Base-by-base conservation (phyloP, 345 rosid genomes). In the Brassica nigra region DNA sequence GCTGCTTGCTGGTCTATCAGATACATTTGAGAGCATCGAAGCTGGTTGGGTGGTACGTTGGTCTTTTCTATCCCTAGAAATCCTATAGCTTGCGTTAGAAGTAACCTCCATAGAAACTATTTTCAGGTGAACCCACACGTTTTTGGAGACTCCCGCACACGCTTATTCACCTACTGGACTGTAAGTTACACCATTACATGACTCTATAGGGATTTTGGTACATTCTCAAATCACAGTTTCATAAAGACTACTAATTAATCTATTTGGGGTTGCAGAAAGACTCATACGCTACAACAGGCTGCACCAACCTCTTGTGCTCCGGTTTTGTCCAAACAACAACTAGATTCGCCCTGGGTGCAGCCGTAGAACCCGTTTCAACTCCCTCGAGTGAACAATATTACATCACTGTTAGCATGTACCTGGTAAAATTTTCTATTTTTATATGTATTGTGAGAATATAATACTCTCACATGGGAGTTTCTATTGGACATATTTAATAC, bases 251-350 rank as follows among this genome's bases (percentile, higher is more conserved):
- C 0, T n/a, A 4, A 31, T 66, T 23, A 23, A 9, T 39, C 18
- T n/a, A 11, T 16, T 44, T 62, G 14, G 34, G 47, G 3, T 33
- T 68, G 20, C 64, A 86, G 86, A 63, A 1, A 3, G 89, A 89
- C 63, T 15, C 11, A n/a, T 81, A 76, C 76, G 15, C 8, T 5
- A 68, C 33, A 44, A 80, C 85, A 39, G 88, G 89, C 0, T 86
- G 88, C 81, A 67, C 85, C 42, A 86, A 85, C 75, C 58, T 84
- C 34, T 75, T 85, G 3, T 87, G 90, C 63, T 2, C 83, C 3
- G 89, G 88, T 10, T 90, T 90, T 37, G 83, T 88, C 33, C 94
- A 87, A 68, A 88, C 85, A n/a, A 37, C 44, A 6, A 76, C 47
- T 39, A 18, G 9, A 0, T 5, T 55, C 12, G 11, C 84, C 9